Evolutionary conservation across 192 early-diverging fungal species (phyloP).

Genomic region (Coemansia sp.): DNA sequence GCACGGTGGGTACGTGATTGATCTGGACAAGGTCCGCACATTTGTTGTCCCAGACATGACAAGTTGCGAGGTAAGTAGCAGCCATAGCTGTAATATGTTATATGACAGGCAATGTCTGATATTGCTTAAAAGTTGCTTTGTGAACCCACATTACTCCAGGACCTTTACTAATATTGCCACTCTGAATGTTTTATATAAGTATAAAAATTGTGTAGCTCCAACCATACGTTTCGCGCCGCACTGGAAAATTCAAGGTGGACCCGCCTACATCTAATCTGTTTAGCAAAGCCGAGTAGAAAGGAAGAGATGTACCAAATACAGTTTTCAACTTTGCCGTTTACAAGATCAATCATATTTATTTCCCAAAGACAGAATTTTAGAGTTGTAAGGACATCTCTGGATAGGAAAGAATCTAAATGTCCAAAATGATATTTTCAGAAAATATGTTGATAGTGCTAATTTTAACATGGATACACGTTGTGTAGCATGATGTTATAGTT

Average conservation of each 20-base stretch:
- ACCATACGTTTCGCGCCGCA: conserved; percentile 50
- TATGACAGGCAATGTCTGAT: neutral
- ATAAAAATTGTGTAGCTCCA: conserved; percentile 27
- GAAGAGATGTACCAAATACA: neutral
- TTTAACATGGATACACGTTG: neutral
- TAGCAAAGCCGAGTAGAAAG: conserved; percentile 3
- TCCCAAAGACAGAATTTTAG: neutral
- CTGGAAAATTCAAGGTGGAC: conserved; percentile 43
- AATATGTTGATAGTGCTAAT: neutral
- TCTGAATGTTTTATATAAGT: neutral
- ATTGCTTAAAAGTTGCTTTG: neutral
- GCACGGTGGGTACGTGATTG: conserved; percentile 47
- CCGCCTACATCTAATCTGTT: conserved; percentile 28
- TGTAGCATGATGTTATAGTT: neutral
- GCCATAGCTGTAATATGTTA: neutral
- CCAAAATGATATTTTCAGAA: neutral
- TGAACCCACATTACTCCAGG: neutral
- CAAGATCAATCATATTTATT: neutral
- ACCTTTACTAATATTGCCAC: neutral
- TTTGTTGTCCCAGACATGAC: conserved; percentile 53
- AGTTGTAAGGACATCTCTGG: neutral
- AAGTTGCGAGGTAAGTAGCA: conserved; percentile 35
- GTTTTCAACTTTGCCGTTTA: neutral
- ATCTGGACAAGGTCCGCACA: conserved; percentile 49
- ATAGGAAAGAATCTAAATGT: neutral